A percentile compares a stretch with the other conserved stretches of the same genome.
phyloP scores from a whole-genome alignment of 2,329 filamentous ascomycete species.

The Calonectria hawksworthii region DNA sequence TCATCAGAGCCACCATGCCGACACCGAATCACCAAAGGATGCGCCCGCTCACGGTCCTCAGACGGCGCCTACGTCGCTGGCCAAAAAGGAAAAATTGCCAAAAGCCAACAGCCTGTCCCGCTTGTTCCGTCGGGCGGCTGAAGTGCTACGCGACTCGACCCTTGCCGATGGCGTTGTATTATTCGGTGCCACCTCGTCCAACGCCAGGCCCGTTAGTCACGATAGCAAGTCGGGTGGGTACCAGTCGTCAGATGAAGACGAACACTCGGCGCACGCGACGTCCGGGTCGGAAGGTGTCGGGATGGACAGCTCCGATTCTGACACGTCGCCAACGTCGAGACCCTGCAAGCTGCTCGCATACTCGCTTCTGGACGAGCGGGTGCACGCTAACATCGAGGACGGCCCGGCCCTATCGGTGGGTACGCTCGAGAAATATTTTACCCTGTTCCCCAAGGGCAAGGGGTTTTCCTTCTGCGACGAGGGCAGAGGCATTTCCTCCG shows the following conservation, averaged over 20 bases:
- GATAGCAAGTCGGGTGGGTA: slow-evolving; percentile 17
- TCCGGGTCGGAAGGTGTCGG: slow-evolving; percentile 41
- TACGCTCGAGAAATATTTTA: slow-evolving; percentile 48
- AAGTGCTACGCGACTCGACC: slow-evolving; percentile 47
- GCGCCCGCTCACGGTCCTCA: neutral
- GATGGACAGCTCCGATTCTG: slow-evolving; percentile 48
- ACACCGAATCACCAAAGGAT: slow-evolving; percentile 3
- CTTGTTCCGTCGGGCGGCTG: slow-evolving; percentile 47
- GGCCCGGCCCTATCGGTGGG: slow-evolving; percentile 45
- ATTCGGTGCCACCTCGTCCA: slow-evolving; percentile 46
- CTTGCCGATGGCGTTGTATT: slow-evolving; percentile 50
- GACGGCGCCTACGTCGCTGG: neutral
- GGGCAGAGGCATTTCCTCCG: slow-evolving; percentile 46
- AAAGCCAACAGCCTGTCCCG: slow-evolving; percentile 40
- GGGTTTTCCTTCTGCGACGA: slow-evolving; percentile 48
- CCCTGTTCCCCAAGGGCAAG: slow-evolving; percentile 48
- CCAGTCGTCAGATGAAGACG: slow-evolving; percentile 34
- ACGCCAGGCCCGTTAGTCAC: slow-evolving; percentile 25
- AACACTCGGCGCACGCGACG: slow-evolving; percentile 17
- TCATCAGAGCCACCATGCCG: slow-evolving; percentile 20
- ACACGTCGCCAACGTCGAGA: slow-evolving; percentile 42
- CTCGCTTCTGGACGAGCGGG: slow-evolving; percentile 42
- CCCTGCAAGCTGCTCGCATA: slow-evolving; percentile 49
- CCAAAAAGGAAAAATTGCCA: slow-evolving; percentile 13
- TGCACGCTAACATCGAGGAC: slow-evolving; percentile 44